Percentiles rank a stretch among this genome's conserved stretches.
Conservation (phyloP, 208 protist genomes). For the Leptomonas seymouri region DNA sequence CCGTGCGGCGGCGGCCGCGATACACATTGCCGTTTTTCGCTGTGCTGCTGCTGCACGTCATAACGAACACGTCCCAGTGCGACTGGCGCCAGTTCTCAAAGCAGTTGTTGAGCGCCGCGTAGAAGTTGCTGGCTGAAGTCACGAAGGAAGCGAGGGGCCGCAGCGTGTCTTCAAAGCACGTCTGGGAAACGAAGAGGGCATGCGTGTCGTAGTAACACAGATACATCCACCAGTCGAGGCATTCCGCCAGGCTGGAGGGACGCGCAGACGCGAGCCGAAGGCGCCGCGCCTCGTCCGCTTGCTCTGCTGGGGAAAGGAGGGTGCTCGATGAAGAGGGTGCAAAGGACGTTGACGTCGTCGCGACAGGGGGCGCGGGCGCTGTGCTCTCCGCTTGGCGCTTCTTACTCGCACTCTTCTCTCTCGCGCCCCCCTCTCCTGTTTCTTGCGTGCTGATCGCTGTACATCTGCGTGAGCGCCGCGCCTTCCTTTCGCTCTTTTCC, state of each 20-base stretch:
- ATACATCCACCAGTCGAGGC: slow-evolving; percentile 39
- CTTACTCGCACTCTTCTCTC: too few species aligned
- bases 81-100: slow-evolving; percentile 37
- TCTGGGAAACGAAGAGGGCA: slow-evolving; percentile 31
- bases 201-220: slow-evolving; percentile 31
- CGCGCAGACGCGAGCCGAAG: slow-evolving; percentile 2
- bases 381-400: not conserved
- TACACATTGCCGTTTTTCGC: not conserved
- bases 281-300: slow-evolving; percentile 13
- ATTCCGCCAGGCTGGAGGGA: slow-evolving; percentile 17
- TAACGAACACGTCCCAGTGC: slow-evolving; percentile 40
- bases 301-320: not conserved
- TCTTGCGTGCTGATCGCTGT: not conserved
- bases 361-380: not conserved
- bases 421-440: too few species aligned
- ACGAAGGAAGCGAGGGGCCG: slow-evolving; percentile 24
- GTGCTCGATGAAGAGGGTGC: not conserved
- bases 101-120: slow-evolving; percentile 24
- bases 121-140: slow-evolving; percentile 28
- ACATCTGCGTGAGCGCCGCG: not conserved
- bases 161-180: slow-evolving; percentile 29
- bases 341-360: not conserved
- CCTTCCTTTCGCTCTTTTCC: not conserved
- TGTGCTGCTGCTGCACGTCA: slow-evolving; percentile 3
- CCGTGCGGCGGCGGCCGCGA: not conserved